Percentiles rank a stretch among this genome's conserved stretches.
Conservation (phyloP, 306 rosid genomes). For the Adenanthera pavonina region DNA sequence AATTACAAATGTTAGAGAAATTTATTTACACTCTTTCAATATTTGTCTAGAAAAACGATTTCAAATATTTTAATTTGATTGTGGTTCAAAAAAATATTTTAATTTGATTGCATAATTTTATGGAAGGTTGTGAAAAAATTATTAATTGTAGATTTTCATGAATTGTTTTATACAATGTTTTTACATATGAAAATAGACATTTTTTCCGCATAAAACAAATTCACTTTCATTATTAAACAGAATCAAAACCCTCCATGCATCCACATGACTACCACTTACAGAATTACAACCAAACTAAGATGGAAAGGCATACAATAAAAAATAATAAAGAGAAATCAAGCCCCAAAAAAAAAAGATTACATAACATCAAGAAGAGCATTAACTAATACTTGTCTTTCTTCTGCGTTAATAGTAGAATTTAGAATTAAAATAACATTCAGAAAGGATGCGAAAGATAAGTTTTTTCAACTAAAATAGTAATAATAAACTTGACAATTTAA, state of each 20-base stretch:
- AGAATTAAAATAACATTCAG: background rate
- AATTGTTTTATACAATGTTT: background rate
- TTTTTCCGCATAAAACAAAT: background rate
- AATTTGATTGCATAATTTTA: background rate
- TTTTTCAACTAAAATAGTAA: background rate
- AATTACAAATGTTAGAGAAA: too few species aligned
- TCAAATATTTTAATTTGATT: too few species aligned
- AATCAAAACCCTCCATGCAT: background rate
- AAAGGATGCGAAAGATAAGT: background rate
- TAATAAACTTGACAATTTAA: background rate
- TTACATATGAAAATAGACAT: background rate
- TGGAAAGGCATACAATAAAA: background rate
- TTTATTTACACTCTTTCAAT: too few species aligned
- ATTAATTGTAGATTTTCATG: background rate
- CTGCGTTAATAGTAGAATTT: background rate
- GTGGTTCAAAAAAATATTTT: background rate
- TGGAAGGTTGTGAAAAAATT: background rate
- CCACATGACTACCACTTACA: background rate
- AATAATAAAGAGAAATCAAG: background rate
- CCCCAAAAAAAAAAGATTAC: background rate
- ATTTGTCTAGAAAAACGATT: too few species aligned
- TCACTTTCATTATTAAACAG: background rate
- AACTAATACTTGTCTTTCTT: background rate
- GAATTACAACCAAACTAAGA: background rate
- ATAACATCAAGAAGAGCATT: slow-evolving; percentile 1